Evolutionary conservation across 192 early-diverging fungal species (phyloP).

Genomic region (Coemansia javaensis): DNA sequence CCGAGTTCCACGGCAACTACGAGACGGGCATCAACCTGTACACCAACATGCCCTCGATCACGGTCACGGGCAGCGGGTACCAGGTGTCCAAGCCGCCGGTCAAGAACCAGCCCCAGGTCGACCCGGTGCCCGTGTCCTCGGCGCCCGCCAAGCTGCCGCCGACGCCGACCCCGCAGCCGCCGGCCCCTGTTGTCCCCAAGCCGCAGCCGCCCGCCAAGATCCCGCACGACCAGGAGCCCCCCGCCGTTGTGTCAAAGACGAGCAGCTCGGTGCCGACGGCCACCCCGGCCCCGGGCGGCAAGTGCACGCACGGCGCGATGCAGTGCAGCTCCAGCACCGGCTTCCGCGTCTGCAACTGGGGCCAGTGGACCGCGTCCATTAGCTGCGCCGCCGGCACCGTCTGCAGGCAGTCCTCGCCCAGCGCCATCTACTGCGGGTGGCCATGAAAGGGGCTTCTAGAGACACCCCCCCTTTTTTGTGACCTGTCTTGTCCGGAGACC

Average conservation of each 20-base stretch:
- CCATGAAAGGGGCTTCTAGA: background rate
- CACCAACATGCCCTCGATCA: conserved; percentile 17
- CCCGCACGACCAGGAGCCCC: no score
- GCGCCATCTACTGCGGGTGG: conserved; percentile 1
- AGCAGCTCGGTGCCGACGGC: background rate
- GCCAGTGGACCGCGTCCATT: conserved; percentile 11
- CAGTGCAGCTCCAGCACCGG: conserved; percentile 19
- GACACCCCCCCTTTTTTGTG: background rate
- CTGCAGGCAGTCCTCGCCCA: conserved; percentile 16
- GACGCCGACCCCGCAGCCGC: background rate
- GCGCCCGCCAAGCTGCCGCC: no score
- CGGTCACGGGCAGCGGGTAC: conserved; percentile 26
- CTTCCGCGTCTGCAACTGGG: conserved; percentile 40
- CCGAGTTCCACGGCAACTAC: conserved; percentile 49
- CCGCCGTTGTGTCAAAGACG: no score
- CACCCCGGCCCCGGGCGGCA: background rate
- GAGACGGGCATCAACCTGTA: conserved; percentile 26
- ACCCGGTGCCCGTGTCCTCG: background rate
- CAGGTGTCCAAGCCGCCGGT: no score
- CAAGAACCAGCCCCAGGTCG: no score
- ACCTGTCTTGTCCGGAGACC: background rate
- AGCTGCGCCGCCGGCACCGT: conserved; percentile 15
- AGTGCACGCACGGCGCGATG: conserved; percentile 27
- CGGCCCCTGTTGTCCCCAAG: conserved; percentile 2
- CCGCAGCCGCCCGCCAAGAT: background rate